Evolutionary conservation across 257 asterid genomes (phyloP).

Genomic region (Craterostigma plantagineum): DNA sequence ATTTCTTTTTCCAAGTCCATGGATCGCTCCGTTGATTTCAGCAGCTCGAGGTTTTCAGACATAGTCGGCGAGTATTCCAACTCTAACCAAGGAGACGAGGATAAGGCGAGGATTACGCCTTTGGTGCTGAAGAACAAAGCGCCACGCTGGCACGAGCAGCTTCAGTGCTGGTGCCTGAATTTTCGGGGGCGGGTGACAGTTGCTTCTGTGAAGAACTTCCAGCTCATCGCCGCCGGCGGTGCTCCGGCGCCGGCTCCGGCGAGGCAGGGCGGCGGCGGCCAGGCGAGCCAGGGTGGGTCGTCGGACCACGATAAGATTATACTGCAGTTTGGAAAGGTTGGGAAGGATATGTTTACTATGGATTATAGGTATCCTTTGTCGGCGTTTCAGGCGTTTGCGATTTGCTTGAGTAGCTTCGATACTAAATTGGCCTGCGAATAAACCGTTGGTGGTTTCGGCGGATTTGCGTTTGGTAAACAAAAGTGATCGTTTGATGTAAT

Average conservation of each 20-base stretch:
- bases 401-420: conserved; percentile 90
- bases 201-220: conserved; percentile 89
- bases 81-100: conserved; percentile 18
- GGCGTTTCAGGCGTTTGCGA: conserved; percentile 82
- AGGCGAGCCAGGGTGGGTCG: too few species aligned
- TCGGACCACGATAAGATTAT: conserved; percentile 75
- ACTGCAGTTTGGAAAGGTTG: conserved; percentile 80
- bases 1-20: conserved; percentile 72
- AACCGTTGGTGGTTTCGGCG: neutral
- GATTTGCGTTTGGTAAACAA: too few species aligned
- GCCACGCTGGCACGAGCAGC: conserved; percentile 86
- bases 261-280: conserved; percentile 9
- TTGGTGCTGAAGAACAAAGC: conserved; percentile 79
- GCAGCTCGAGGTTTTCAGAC: conserved; percentile 69
- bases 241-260: conserved; percentile 19
- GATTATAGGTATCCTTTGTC: conserved; percentile 79
- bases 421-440: conserved; percentile 94
- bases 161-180: conserved; percentile 93
- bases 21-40: conserved; percentile 59
- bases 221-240: conserved; percentile 43
- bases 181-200: conserved; percentile 83
- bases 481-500: too few species aligned
- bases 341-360: conserved; percentile 85
- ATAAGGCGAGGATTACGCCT: conserved; percentile 23
- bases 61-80: conserved; percentile 20